A percentile compares a stretch with the other conserved stretches of the same genome.
These are phyloP conservation scores for Phtheirospermum japonicum DNA, from an alignment of 257 asterid species.

Conservation along the genomic window DNA sequence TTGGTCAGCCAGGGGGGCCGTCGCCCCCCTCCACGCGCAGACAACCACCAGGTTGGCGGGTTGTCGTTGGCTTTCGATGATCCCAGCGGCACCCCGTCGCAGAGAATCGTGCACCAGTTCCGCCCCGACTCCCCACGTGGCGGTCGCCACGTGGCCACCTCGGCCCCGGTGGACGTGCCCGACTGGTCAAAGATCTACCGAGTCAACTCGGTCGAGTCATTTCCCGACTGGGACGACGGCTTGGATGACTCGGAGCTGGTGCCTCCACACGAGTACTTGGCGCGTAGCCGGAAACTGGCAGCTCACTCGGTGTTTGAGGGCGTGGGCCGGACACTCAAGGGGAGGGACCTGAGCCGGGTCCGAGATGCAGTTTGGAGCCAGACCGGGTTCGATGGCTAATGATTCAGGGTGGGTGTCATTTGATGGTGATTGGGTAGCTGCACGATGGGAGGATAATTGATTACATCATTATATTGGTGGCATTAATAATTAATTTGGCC, in stretches of 20 bases:
- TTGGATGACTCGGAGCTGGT: constrained; percentile 42
- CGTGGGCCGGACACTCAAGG: constrained; percentile 82
- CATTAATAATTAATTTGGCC: neutral
- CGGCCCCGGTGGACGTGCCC: constrained; percentile 78
- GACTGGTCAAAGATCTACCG: constrained; percentile 84
- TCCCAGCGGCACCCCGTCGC: constrained; percentile 37
- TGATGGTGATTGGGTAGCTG: neutral
- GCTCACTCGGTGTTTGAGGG: constrained; percentile 76
- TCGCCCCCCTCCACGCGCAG: constrained; percentile 32
- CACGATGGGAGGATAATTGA: neutral
- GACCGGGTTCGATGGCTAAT: constrained; percentile 78
- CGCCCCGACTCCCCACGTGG: constrained; percentile 48
- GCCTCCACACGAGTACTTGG: constrained; percentile 88
- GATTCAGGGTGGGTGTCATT: neutral
- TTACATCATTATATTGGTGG: neutral
- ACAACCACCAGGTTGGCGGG: constrained; percentile 49
- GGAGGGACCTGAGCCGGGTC: constrained; percentile 85
- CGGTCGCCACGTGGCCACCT: constrained; percentile 47
- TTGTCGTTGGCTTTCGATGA: constrained; percentile 67
- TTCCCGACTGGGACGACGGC: constrained; percentile 49
- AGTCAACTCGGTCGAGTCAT: constrained; percentile 58
- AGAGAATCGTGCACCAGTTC: constrained; percentile 56
- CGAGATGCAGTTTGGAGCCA: constrained; percentile 95
- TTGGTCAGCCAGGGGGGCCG: constrained; percentile 37
- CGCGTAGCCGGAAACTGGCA: constrained; percentile 47